A percentile compares a stretch with the other conserved stretches of the same genome.
Evolutionary conservation across 352 stramenopile species (phyloP).

Genomic region (Halophytophthora batemanensis): DNA sequence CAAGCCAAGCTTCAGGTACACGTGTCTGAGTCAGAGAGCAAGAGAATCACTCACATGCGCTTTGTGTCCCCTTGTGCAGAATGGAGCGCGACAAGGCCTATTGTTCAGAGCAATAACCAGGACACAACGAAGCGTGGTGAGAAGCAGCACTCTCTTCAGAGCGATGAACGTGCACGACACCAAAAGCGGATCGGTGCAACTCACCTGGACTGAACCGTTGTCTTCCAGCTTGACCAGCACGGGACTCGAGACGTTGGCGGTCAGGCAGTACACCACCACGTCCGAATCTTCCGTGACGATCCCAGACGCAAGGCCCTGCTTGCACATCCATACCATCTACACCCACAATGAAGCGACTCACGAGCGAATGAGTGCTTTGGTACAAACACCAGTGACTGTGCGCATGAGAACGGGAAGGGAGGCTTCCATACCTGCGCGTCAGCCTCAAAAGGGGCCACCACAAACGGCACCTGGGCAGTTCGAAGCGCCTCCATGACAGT

Average conservation of each 20-base stretch:
- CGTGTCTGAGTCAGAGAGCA: constrained; percentile 2
- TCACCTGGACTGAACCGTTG: constrained; percentile 49
- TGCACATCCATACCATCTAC: constrained; percentile 82
- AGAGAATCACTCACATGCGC: constrained; percentile 22
- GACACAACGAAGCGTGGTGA: background rate
- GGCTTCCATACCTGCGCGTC: constrained; percentile 44
- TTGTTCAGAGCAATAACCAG: background rate
- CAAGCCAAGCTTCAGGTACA: background rate
- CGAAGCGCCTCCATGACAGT: constrained; percentile 59
- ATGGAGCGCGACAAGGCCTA: constrained; percentile 55
- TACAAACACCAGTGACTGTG: background rate
- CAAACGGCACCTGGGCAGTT: constrained; percentile 41
- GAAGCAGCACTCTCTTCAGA: too few relatives aligned
- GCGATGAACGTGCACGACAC: too few relatives aligned
- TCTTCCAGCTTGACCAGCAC: constrained; percentile 77
- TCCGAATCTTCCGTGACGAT: constrained; percentile 85
- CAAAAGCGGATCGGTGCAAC: background rate
- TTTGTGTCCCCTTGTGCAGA: constrained; percentile 42
- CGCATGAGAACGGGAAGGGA: background rate
- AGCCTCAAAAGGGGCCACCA: constrained; percentile 74
- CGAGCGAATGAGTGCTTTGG: background rate
- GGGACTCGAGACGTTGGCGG: constrained; percentile 39
- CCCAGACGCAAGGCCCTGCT: constrained; percentile 41
- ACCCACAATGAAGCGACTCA: background rate
- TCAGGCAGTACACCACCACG: constrained; percentile 73